These are phyloP conservation scores for Globisporangium nunn DNA, from an alignment of 352 stramenopile genomes.

Conservation along the genomic window DNA sequence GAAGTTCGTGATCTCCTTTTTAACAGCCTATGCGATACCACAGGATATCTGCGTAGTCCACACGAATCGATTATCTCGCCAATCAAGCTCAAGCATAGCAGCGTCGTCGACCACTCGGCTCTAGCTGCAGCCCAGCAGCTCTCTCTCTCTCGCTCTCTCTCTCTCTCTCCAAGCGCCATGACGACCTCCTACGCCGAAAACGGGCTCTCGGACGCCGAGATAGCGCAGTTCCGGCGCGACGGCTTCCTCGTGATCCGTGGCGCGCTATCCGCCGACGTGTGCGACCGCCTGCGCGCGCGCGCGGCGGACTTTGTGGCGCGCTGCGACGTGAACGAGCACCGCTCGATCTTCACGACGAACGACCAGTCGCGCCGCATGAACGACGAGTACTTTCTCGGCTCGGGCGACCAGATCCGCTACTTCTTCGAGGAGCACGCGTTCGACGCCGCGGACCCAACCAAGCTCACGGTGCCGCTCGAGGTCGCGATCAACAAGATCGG, in stretches of 20 bases:
- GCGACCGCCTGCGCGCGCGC: slow-evolving; percentile 46
- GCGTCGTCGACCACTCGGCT: too few relatives aligned
- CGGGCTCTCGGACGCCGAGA: slow-evolving; percentile 47
- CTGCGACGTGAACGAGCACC: slow-evolving; percentile 55
- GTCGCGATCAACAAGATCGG: slow-evolving; percentile 94
- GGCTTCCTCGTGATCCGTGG: slow-evolving; percentile 55
- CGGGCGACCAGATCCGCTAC: slow-evolving; percentile 87
- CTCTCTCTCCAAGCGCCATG: not conserved
- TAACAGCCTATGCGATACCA: too few relatives aligned
- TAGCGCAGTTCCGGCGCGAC: slow-evolving; percentile 54
- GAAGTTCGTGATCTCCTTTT: too few relatives aligned
- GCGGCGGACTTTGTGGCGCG: slow-evolving; percentile 43
- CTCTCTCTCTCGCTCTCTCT: too few relatives aligned
- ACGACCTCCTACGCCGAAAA: slow-evolving; percentile 11
- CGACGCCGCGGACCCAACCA: slow-evolving; percentile 39
- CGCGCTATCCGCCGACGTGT: slow-evolving; percentile 33
- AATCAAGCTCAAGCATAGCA: too few relatives aligned
- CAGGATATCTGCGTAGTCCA: too few relatives aligned
- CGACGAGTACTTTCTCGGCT: slow-evolving; percentile 93
- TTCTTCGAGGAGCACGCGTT: slow-evolving; percentile 92
- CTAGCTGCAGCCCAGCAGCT: too few relatives aligned
- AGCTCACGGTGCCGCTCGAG: slow-evolving; percentile 53
- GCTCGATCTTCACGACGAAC: slow-evolving; percentile 82
- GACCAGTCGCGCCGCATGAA: slow-evolving; percentile 77
- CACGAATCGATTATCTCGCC: too few relatives aligned